Evolutionary conservation across 805 yeast genomes (phyloP), one percentile per base, ranked within the genome.

Genomic region (Yamadazyma paraphyllophila): DNA sequence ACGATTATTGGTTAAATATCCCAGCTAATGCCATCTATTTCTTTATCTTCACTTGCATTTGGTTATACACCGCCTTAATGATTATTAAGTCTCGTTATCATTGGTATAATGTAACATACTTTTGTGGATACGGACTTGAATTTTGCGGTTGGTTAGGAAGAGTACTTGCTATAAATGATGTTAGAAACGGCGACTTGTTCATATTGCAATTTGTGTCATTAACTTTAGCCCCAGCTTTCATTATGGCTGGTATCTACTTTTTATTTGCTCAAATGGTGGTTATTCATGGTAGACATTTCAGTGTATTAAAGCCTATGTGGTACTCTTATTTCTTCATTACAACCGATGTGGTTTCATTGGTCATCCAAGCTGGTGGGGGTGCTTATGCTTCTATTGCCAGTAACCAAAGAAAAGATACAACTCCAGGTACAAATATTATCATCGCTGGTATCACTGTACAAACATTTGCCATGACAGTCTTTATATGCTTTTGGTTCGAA

Each of bases 241-340:
- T 69, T 13, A 71, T 71, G 76, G 76, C 63, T 1, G 76, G 75
- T 0, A 53, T 71, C 13, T 71, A 71, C 51, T 67, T 64, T 47
- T 36, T 69, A 5, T 68, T 71, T 51, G 75, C 74, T 2, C 74
- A 69, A 46, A 41, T 64, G 46, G 73, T 69, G 39, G 69, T 66
- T 11, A 55, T 66, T 14, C 67, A 67, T 43, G 74, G 75, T 7
- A 49, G 70, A 38, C 57, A 61, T 31, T 71, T 62, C 50, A 65
- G 73, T 15, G 53, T 66, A 2, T 57, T 69, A 48, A 65, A 63
- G 46, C 76, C 76, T 3, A 60, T 70, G 62, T 69, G 73, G 73
- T 71, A 71, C 47, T 63, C 75, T 1, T 71, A 71, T 55, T 59
- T 70, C 20, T 71, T 71, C 49, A 67, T 71, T 42, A 58, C 66